Evolutionary conservation across 2,329 filamentous ascomycete species (phyloP), one percentile per base, ranked within the genome.

Genomic region (Colletotrichum nymphaeae): DNA sequence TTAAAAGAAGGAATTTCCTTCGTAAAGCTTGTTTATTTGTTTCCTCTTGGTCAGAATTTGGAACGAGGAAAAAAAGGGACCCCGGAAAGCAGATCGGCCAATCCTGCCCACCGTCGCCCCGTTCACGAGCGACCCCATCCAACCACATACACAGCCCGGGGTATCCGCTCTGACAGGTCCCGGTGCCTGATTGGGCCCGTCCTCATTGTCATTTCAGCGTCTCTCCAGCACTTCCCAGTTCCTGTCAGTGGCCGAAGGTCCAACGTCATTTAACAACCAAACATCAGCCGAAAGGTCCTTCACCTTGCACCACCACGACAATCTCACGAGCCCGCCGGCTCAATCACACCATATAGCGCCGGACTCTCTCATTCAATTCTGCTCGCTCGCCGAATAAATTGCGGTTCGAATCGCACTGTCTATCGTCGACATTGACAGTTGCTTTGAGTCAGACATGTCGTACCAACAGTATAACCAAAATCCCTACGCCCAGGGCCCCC

Each of bases 381-480:
- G 32, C 46, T 16, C 52, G 63, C 52, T 35, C 22, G 26, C 53
- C n/a, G 22, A 58, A 35, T 28, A 24, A 19, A 42, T 42, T 7
- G 19, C n/a, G 26, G 16, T 63, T 69, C 26, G 56, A 35, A 63
- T 46, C 58, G 58, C 58, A 46, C 57, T 60, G 72, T 60, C 46
- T 14, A 7, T 30, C n/a, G 55, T 59, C 26, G 12, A 22, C 28
- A 49, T 60, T n/a, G 72, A 52, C 63, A 60, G 30, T 42, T 66
- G 49, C 58, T 57, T 56, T 63, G 35, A 69, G 71, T 69, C 81
- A 81, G 72, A 9, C 80, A 92, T 93, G 91, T 90, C 90, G 76
- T 89, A 91, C 84, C 84, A 86, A 75, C 88, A 89, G 79, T 92
- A 93, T 81, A 86, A 88, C 76, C 87, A 89, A 75, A 93, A 93